Evolutionary conservation across 192 early-diverging fungal species (phyloP).

Genomic region (Coemansia sp.): DNA sequence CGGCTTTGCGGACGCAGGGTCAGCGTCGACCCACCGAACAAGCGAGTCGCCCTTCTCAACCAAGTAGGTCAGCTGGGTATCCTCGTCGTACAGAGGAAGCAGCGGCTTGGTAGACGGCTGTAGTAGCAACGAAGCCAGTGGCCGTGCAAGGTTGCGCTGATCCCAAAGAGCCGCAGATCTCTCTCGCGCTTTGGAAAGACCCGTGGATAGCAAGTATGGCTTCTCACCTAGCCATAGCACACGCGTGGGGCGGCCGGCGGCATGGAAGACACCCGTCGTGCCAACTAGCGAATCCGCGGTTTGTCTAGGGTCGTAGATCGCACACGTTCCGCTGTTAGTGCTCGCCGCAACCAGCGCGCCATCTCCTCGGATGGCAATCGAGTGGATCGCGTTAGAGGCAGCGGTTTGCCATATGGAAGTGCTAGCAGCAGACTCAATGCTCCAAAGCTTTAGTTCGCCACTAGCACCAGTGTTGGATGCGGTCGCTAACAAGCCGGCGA

Average conservation of each 20-base stretch:
- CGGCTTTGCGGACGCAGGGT: slow-evolving; percentile 32
- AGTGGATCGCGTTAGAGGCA: slow-evolving; percentile 17
- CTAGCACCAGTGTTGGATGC: slow-evolving; percentile 7
- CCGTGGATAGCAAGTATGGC: slow-evolving; percentile 69
- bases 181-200: slow-evolving; percentile 71
- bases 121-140: slow-evolving; percentile 62
- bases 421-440: slow-evolving; percentile 3
- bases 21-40: slow-evolving; percentile 70
- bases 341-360: slow-evolving; percentile 37
- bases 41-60: slow-evolving; percentile 70
- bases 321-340: slow-evolving; percentile 23
- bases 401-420: slow-evolving; percentile 18
- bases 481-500: slow-evolving; percentile 30
- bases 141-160: slow-evolving; percentile 60
- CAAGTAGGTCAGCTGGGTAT: slow-evolving; percentile 78
- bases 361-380: slow-evolving; percentile 33
- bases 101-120: slow-evolving; percentile 75
- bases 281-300: slow-evolving; percentile 5
- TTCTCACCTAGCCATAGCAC: slow-evolving; percentile 72
- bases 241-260: slow-evolving; percentile 52
- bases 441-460: slow-evolving; percentile 40
- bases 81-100: slow-evolving; percentile 78
- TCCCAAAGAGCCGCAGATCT: slow-evolving; percentile 82
- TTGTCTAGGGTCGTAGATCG: slow-evolving; percentile 34
- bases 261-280: slow-evolving; percentile 25